phyloP scores from a whole-genome alignment of 73 alveolate genomes.

The Diophrys sp. region DNA sequence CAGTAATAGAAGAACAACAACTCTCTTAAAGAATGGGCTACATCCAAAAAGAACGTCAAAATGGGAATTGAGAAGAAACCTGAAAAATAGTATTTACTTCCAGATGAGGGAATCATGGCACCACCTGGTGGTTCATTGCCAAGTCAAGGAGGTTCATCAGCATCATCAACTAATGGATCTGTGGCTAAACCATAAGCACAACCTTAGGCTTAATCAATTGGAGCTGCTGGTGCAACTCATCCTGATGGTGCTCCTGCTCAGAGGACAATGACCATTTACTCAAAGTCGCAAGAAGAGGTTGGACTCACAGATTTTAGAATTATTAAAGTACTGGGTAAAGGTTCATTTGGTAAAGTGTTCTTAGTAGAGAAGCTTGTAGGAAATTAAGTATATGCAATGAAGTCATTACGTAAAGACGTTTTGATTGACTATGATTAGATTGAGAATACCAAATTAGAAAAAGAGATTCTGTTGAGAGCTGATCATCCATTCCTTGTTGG shows the following conservation, averaged over 20 bases:
- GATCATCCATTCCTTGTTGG: constrained; percentile 90
- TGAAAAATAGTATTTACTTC: constrained; percentile 11
- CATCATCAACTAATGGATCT: background rate
- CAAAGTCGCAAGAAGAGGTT: constrained; percentile 35
- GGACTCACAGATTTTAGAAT: constrained; percentile 67
- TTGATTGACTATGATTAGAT: constrained; percentile 82
- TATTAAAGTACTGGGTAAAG: constrained; percentile 78
- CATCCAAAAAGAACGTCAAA: constrained; percentile 40
- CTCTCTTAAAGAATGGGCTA: constrained; percentile 40
- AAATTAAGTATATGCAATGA: constrained; percentile 83
- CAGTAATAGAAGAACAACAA: background rate
- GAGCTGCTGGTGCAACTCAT: background rate
- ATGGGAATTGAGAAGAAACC: constrained; percentile 30
- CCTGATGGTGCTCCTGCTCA: background rate
- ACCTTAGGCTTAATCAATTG: background rate
- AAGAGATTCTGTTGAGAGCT: constrained; percentile 70
- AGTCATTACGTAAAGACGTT: constrained; percentile 81
- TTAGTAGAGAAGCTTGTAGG: constrained; percentile 72
- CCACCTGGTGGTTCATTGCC: constrained; percentile 40
- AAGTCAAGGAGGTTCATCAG: background rate
- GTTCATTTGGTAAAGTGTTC: constrained; percentile 89
- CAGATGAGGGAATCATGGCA: constrained; percentile 32
- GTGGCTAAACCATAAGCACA: background rate
- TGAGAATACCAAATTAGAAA: constrained; percentile 79
- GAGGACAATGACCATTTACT: constrained; percentile 7